These are phyloP conservation scores for Ceratobasidium sp. DNA, from an alignment of 1,284 basidiomycete genomes.

Conservation along the genomic window DNA sequence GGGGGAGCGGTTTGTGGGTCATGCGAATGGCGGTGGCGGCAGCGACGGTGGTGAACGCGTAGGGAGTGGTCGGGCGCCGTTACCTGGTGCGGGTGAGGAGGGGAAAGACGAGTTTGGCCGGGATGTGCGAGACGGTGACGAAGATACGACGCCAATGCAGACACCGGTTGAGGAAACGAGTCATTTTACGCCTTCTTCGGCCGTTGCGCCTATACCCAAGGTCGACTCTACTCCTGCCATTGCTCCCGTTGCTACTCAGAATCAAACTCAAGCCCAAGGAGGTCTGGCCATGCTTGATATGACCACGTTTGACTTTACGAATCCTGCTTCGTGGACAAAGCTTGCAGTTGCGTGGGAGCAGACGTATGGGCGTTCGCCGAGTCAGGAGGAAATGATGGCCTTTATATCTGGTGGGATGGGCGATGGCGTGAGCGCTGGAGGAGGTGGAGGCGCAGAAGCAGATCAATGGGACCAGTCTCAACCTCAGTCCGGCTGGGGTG, in stretches of 20 bases:
- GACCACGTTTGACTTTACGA: constrained; percentile 39
- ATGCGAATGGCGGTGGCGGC: background rate
- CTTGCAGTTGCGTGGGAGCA: constrained; percentile 46
- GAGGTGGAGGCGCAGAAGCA: constrained; percentile 64
- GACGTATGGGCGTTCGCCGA: constrained; percentile 44
- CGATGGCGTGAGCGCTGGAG: constrained; percentile 48
- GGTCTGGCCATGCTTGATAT: constrained; percentile 42
- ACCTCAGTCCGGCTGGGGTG: constrained; percentile 32
- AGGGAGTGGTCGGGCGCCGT: constrained; percentile 34
- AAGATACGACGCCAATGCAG: too few species aligned
- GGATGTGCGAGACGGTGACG: constrained; percentile 17
- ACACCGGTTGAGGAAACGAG: background rate
- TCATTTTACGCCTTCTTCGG: background rate
- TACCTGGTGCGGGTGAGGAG: constrained; percentile 25
- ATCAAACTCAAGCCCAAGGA: background rate
- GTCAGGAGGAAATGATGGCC: constrained; percentile 47
- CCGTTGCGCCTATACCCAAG: background rate
- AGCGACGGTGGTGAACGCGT: background rate
- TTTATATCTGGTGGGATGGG: constrained; percentile 47
- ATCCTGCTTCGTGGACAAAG: constrained; percentile 43
- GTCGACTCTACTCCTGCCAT: background rate
- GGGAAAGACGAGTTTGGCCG: constrained; percentile 46
- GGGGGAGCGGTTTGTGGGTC: too few species aligned
- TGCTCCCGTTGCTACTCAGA: too few species aligned
- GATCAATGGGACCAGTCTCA: constrained; percentile 47